Base-by-base conservation (phyloP, 2,329 filamentous ascomycete species). In the Alternaria dauci region DNA sequence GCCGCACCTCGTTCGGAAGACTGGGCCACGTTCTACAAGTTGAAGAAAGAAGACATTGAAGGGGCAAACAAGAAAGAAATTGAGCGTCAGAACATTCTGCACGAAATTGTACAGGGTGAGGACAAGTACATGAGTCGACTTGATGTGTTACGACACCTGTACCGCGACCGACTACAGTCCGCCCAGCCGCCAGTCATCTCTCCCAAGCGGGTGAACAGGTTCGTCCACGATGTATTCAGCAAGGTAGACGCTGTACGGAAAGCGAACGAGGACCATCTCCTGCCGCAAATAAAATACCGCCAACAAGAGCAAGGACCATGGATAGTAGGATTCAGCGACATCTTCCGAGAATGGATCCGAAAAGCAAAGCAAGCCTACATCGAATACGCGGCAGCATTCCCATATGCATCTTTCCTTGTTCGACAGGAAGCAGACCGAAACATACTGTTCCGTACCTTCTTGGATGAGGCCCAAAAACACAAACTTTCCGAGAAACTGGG, bases 311-410 rank as follows among this genome's bases (percentile, higher is more conserved):
- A 99, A 80, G 95, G 95, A 0, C 95, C 95, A 0, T 99, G 93
- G 89, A 90, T 99, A 59, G 85, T 87, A 12, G 95, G 95, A 3
- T 97, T 97, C 80, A 97, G 94, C 75, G 95, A 98, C 73, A 92
- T 99, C 51, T 98, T 99, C 83, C 86, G 95, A 59, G 95, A 99
- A 80, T 99, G 95, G 95, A 97, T 98, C 63, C 88, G 95, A 65
- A 98, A 97, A 78, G 95, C 95, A 32, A 93, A 90, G 77, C 83
- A 86, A 2, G 90, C 92, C 11, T 99, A 98, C 76, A 89, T 97
- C 62, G 93, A 96, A 59, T 99, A 98, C 77, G 94, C 94, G 39
- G 89, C 91, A 1, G 89, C 89, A 0, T 98, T 95, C 69, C 94
- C 94, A 0, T 88, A 90, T 59, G 94, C 95, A 1, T 89, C 89